Base-by-base conservation (phyloP, 805 yeast genomes). In the Wickerhamiella qilinensis region DNA sequence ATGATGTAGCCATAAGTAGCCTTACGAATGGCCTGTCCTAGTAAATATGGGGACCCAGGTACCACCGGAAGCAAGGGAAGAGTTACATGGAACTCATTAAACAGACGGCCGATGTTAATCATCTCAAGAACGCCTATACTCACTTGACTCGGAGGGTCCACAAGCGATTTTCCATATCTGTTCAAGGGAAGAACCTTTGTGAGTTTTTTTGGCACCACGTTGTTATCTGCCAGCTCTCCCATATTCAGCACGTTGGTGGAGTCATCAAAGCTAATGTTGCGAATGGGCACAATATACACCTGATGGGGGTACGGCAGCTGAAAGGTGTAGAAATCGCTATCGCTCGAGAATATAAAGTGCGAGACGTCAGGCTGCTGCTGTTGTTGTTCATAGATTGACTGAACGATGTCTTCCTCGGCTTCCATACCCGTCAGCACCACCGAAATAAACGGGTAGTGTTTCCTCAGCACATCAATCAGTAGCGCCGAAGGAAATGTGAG, bases 361-460 rank as follows among this genome's bases (percentile, higher is more conserved):
- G 18, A 14, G 15, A 20, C 27, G 2, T 22, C 20, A 9, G 28
- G 37, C 16, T 29, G 14, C 14, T 29, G 28, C 3, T 14, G 30
- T n/a, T n/a, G n/a, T n/a, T n/a, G n/a, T n/a, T n/a, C n/a, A n/a
- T n/a, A n/a, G n/a, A n/a, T n/a, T n/a, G n/a, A n/a, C 34, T 38
- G 27, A 34, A 38, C 29, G 22, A 38, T 38, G n/a, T 38, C 36
- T 25, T 38, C 40, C 24, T 38, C 40, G 3, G 40, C 40, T 20
- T 38, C 40, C 14, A 38, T 29, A 29, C 40, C 34, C 6, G 40
- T 38, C 27, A 33, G 29, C 3, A 38, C 27, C 3, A 38, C 34
- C 14, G 19, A 12, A 22, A 22, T 12, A 22, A 22, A 22, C 27
- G 27, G 27, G 27, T 22, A 22, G 8, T 8, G 11, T 22, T 22